Percentiles rank a stretch among this genome's conserved stretches.
phyloP scores from a whole-genome alignment of 73 alveolate species.

The Paramecium pentaurelia region DNA sequence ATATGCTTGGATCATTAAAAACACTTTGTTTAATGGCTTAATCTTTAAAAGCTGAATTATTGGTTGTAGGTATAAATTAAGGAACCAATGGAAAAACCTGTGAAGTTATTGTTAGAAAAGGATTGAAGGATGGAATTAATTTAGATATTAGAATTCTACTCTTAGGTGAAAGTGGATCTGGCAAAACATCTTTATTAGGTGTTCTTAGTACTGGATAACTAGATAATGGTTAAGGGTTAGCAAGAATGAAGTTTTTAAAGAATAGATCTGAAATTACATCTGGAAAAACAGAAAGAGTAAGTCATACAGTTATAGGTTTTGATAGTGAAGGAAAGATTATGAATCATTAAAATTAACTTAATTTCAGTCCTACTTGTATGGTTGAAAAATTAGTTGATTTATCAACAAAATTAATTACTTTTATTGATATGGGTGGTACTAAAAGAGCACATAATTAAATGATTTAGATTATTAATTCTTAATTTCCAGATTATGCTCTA shows the following conservation, averaged over 20 bases:
- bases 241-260: slow-evolving; percentile 82
- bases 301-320: slow-evolving; percentile 91
- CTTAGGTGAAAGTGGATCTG: slow-evolving; percentile 89
- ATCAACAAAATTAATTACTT: slow-evolving; percentile 65
- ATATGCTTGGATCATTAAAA: slow-evolving; percentile 86
- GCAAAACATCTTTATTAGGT: slow-evolving; percentile 86
- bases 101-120: slow-evolving; percentile 83
- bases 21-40: slow-evolving; percentile 84
- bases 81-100: slow-evolving; percentile 87
- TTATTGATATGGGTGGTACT: slow-evolving; percentile 96
- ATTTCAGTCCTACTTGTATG: slow-evolving; percentile 18
- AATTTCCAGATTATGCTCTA: slow-evolving; percentile 87
- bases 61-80: slow-evolving; percentile 63
- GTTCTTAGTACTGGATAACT: slow-evolving; percentile 81
- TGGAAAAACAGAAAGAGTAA: slow-evolving; percentile 90
- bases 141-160: slow-evolving; percentile 83
- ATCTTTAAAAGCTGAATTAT: slow-evolving; percentile 74
- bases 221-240: slow-evolving; percentile 94
- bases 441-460: slow-evolving; percentile 88
- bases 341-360: slow-evolving; percentile 60
- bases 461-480: slow-evolving; percentile 79
- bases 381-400: background rate
- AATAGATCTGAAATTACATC: slow-evolving; percentile 85
- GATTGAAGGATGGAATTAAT: slow-evolving; percentile 76
- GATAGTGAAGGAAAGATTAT: slow-evolving; percentile 90